Evolutionary conservation across 1,284 basidiomycete species (phyloP).

Genomic region (Pseudozyma sp.): DNA sequence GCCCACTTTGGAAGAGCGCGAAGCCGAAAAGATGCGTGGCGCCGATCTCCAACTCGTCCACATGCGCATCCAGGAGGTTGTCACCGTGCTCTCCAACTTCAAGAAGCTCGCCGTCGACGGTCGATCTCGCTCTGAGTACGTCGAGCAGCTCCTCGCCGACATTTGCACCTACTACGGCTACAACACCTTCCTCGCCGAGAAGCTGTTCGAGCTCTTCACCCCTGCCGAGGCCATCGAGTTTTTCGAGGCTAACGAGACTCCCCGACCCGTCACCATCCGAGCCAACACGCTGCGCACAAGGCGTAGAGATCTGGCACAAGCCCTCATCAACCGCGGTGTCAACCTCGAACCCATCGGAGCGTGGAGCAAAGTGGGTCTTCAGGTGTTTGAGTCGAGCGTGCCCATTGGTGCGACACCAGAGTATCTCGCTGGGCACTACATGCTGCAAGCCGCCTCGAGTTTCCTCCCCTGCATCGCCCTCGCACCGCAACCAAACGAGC

Average conservation of each 20-base stretch:
- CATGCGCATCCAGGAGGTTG: constrained; percentile 87
- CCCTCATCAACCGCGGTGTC: constrained; percentile 94
- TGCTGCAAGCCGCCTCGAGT: constrained; percentile 98
- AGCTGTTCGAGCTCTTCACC: constrained; percentile 92
- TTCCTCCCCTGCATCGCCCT: constrained; percentile 99
- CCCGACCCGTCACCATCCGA: constrained; percentile 96
- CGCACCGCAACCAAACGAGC: constrained; percentile 89
- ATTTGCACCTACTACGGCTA: constrained; percentile 87
- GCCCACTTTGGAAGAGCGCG: constrained; percentile 83
- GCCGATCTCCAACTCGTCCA: constrained; percentile 84
- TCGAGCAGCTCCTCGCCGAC: constrained; percentile 84
- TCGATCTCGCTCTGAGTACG: constrained; percentile 83
- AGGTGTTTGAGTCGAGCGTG: constrained; percentile 95
- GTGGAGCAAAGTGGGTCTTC: constrained; percentile 97
- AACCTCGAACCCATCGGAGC: constrained; percentile 92
- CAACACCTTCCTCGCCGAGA: constrained; percentile 93
- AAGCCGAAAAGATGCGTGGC: constrained; percentile 74
- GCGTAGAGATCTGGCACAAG: constrained; percentile 92
- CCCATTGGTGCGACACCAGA: constrained; percentile 95
- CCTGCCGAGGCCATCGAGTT: constrained; percentile 92
- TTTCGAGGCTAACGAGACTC: constrained; percentile 97
- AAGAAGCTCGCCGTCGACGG: constrained; percentile 70
- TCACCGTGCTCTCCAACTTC: constrained; percentile 75
- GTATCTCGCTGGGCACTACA: constrained; percentile 98
- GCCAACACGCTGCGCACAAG: constrained; percentile 96